A percentile compares a stretch with the other conserved stretches of the same genome.
Evolutionary conservation across 1,284 basidiomycete species (phyloP).

Genomic region (Sporisorium exsertum): DNA sequence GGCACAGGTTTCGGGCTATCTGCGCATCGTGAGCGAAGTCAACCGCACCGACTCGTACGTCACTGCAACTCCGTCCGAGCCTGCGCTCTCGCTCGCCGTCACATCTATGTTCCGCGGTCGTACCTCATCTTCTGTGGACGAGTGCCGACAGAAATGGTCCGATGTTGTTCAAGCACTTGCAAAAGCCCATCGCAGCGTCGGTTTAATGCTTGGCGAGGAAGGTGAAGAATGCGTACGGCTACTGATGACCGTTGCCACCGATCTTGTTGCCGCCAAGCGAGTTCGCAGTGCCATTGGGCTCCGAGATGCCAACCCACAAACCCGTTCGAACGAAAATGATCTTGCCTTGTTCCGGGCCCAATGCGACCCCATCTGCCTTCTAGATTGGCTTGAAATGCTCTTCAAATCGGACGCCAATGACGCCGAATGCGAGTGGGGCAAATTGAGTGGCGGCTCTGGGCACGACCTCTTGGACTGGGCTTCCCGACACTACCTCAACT

Average conservation of each 20-base stretch:
- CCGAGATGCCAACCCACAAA: too few species aligned
- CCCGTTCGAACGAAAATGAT: too few species aligned
- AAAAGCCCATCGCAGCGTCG: conserved; percentile 6
- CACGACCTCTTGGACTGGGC: conserved; percentile 2
- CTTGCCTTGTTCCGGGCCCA: neutral
- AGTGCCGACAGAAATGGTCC: neutral
- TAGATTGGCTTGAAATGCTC: neutral
- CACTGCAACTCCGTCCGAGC: conserved; percentile 16
- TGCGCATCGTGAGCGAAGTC: conserved; percentile 13
- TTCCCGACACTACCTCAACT: conserved; percentile 12
- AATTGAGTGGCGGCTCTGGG: neutral
- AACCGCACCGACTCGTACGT: conserved; percentile 4
- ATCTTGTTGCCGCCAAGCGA: neutral
- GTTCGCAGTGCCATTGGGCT: too few species aligned
- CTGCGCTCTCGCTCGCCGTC: conserved; percentile 13
- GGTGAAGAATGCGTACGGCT: conserved; percentile 48
- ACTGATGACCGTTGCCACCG: conserved; percentile 18
- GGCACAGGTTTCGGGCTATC: conserved; percentile 8
- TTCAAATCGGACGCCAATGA: neutral
- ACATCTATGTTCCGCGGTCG: conserved; percentile 10
- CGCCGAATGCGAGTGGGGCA: neutral
- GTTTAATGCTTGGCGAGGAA: conserved; percentile 18
- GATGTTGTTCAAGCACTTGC: conserved; percentile 1
- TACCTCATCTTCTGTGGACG: neutral
- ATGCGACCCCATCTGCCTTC: neutral